Conservation (phyloP, 108 stramenopile genomes). For the Cyclostephanos tholiformis region DNA sequence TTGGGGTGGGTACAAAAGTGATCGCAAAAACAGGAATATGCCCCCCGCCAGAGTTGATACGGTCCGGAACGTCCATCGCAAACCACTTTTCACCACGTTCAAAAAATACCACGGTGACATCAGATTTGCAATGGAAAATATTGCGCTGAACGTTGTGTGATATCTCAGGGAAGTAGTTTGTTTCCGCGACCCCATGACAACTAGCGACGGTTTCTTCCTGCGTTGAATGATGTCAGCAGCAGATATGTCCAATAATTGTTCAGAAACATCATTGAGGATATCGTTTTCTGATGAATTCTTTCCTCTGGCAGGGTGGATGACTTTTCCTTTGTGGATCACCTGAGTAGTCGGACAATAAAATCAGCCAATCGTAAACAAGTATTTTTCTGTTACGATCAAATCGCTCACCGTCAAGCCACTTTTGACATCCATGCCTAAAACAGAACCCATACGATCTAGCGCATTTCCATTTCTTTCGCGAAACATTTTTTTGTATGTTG, state of each 20-base stretch:
- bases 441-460: conserved; percentile 25
- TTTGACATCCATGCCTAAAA: conserved; percentile 27
- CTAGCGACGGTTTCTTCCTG: conserved; percentile 46
- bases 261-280: conserved; percentile 10
- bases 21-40: conserved; percentile 26
- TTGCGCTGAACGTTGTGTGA: neutral
- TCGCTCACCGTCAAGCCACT: conserved; percentile 36
- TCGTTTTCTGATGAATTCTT: neutral
- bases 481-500: conserved; percentile 9
- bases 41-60: conserved; percentile 28
- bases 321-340: conserved; percentile 46
- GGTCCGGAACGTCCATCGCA: conserved; percentile 14
- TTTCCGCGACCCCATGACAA: conserved; percentile 42
- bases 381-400: neutral
- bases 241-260: conserved; percentile 37
- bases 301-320: conserved; percentile 20
- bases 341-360: conserved; percentile 2
- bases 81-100: conserved; percentile 1
- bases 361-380: neutral
- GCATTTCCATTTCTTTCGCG: conserved; percentile 24
- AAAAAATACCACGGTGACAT: conserved; percentile 24
- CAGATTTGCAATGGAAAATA: conserved; percentile 3
- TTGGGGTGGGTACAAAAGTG: conserved; percentile 36
- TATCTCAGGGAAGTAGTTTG: neutral
- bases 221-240: conserved; percentile 25